These are phyloP conservation scores for Populus tomentosa DNA, from an alignment of 441 rosid genomes.

Conservation along the genomic window DNA sequence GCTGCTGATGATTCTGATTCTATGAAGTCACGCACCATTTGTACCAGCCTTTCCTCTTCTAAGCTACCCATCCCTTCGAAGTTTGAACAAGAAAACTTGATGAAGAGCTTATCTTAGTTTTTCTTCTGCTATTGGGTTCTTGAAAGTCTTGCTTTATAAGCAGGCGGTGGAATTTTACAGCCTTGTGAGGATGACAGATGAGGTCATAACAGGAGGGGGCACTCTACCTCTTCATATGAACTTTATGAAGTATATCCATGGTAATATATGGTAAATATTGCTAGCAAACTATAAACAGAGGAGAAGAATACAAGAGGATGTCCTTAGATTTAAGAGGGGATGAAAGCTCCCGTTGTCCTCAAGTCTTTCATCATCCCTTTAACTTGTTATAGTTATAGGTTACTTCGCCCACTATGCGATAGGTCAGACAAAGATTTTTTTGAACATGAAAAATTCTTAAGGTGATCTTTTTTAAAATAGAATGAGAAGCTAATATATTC, in stretches of 20 bases:
- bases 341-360: not conserved
- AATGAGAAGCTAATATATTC: no score
- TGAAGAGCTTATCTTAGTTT: not conserved
- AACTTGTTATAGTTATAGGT: no score
- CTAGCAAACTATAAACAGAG: not conserved
- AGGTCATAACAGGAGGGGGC: constrained; percentile 11
- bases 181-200: constrained; percentile 20
- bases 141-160: not conserved
- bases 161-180: constrained; percentile 24
- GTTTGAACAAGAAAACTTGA: not conserved
- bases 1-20: constrained; percentile 42
- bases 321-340: not conserved
- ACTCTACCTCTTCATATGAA: not conserved
- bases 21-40: constrained; percentile 55
- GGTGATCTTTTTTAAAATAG: no score
- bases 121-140: not conserved
- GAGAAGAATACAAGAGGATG: not conserved
- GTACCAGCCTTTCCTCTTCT: constrained; percentile 44
- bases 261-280: not conserved
- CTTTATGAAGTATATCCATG: not conserved
- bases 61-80: constrained; percentile 28
- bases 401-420: no score
- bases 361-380: no score
- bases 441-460: no score
- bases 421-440: no score